Conservation (phyloP, 2,329 filamentous ascomycete genomes). For the Penicillium corylophilum region DNA sequence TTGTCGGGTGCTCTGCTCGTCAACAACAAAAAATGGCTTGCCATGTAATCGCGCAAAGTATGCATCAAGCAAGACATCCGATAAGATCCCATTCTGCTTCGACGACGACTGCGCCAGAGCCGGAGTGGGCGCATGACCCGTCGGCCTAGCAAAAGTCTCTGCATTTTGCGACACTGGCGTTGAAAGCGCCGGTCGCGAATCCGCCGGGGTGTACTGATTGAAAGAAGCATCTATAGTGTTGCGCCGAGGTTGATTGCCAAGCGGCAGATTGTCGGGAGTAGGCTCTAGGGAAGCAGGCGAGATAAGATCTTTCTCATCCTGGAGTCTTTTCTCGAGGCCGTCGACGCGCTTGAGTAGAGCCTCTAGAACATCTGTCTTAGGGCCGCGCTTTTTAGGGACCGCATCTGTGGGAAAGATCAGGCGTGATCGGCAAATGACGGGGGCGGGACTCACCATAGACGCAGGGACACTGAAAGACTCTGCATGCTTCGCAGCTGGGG, state of each 20-base stretch:
- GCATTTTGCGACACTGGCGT: slow-evolving; percentile 15
- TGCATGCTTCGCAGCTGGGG: slow-evolving; percentile 83
- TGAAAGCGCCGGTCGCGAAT: slow-evolving; percentile 14
- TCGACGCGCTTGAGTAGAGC: slow-evolving; percentile 82
- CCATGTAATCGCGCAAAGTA: slow-evolving; percentile 79
- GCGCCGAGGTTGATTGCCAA: slow-evolving; percentile 15
- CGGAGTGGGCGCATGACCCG: slow-evolving; percentile 15
- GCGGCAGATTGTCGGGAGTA: slow-evolving; percentile 18
- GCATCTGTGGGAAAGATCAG: slow-evolving; percentile 61
- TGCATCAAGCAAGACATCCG: slow-evolving; percentile 68
- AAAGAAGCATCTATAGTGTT: slow-evolving; percentile 23
- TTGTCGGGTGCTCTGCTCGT: slow-evolving; percentile 73
- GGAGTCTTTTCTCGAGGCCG: slow-evolving; percentile 75
- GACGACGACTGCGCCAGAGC: slow-evolving; percentile 16
- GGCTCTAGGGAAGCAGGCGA: slow-evolving; percentile 45
- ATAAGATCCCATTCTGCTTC: slow-evolving; percentile 44
- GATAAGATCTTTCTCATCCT: slow-evolving; percentile 59
- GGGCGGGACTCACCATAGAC: slow-evolving; percentile 68
- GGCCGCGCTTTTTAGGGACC: slow-evolving; percentile 83
- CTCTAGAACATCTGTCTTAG: slow-evolving; percentile 86
- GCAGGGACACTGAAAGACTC: slow-evolving; percentile 84
- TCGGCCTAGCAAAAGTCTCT: slow-evolving; percentile 14
- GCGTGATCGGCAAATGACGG: slow-evolving; percentile 7
- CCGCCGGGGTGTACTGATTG: slow-evolving; percentile 14
- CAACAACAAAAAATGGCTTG: slow-evolving; percentile 78